These are phyloP conservation scores for Plasmodium blacklocki DNA, from an alignment of 169 alveolate genomes.

Conservation along the genomic window DNA sequence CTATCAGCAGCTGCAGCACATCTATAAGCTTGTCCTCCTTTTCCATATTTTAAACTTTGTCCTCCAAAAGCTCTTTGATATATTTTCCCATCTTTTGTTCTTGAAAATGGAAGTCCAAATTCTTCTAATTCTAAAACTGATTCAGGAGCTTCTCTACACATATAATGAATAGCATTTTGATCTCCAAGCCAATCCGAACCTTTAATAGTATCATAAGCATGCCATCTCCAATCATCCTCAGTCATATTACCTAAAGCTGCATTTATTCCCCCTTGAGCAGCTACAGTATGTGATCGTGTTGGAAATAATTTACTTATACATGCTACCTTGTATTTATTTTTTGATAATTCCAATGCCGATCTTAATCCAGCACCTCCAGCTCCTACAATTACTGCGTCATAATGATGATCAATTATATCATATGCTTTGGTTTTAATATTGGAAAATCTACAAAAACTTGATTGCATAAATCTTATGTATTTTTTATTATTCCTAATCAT, in stretches of 20 bases:
- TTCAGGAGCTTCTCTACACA: slow-evolving; percentile 97
- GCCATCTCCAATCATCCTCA: slow-evolving; percentile 99
- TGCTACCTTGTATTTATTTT: slow-evolving; percentile 91
- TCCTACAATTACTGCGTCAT: slow-evolving; percentile 98
- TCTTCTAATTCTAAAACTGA: slow-evolving; percentile 97
- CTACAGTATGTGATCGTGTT: slow-evolving; percentile 98
- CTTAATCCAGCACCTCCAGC: slow-evolving; percentile 99
- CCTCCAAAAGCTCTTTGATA: slow-evolving; percentile 99
- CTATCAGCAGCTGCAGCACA: slow-evolving; percentile 99
- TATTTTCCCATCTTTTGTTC: slow-evolving; percentile 95
- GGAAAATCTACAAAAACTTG: slow-evolving; percentile 26
- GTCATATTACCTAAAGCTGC: slow-evolving; percentile 96
- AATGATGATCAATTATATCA: slow-evolving; percentile 93
- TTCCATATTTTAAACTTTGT: slow-evolving; percentile 95
- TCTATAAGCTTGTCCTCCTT: slow-evolving; percentile 98
- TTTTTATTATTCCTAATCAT: slow-evolving; percentile 9
- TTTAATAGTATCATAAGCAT: slow-evolving; percentile 98
- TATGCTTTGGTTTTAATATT: slow-evolving; percentile 78
- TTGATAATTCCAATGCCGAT: slow-evolving; percentile 95
- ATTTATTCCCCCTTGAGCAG: slow-evolving; percentile 97
- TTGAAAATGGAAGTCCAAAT: slow-evolving; percentile 97
- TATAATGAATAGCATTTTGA: slow-evolving; percentile 98
- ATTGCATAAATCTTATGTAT: slow-evolving; percentile 4
- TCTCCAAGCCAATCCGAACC: slow-evolving; percentile 99
- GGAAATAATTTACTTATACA: slow-evolving; percentile 97